phyloP scores from a whole-genome alignment of 1,139 yeast genomes.

The Sugiyamaella xylanicola region DNA sequence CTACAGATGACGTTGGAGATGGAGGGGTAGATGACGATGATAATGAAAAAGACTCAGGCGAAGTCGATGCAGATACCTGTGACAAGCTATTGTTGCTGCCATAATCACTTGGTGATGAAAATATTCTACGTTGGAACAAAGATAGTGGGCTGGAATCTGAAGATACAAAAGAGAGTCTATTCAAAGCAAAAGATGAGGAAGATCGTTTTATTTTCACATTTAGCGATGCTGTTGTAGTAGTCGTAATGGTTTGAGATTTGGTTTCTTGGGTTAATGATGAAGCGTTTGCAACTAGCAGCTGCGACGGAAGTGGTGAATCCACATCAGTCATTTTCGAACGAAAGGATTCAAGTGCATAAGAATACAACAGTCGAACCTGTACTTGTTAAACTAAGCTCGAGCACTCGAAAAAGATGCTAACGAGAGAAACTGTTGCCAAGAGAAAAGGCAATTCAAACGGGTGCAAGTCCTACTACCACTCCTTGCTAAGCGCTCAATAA shows the following conservation, averaged over 20 bases:
- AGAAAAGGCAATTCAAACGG: neutral
- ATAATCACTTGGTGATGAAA: conserved; percentile 6
- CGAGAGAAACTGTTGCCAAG: neutral
- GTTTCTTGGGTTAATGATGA: conserved; percentile 3
- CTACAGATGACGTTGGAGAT: conserved; percentile 19
- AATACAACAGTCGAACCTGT: no score
- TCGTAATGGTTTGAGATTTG: neutral
- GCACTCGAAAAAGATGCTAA: no score
- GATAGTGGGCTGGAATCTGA: conserved; percentile 6
- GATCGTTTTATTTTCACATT: conserved; percentile 11
- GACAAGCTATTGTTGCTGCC: conserved; percentile 5
- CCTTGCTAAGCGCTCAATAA: neutral
- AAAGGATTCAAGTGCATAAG: neutral
- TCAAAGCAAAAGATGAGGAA: conserved; percentile 8
- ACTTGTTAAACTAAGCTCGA: no score
- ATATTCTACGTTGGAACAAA: conserved; percentile 9
- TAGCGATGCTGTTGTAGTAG: neutral
- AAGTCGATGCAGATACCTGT: neutral
- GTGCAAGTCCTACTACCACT: neutral
- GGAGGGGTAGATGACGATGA: conserved; percentile 20
- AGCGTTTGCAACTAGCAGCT: conserved; percentile 10
- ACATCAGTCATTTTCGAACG: neutral
- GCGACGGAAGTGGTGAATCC: conserved; percentile 4
- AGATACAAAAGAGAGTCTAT: conserved; percentile 9
- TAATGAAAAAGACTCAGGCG: conserved; percentile 14